Base-by-base conservation (phyloP, 2,329 filamentous ascomycete species). In the Sporothrix euskadiensis region DNA sequence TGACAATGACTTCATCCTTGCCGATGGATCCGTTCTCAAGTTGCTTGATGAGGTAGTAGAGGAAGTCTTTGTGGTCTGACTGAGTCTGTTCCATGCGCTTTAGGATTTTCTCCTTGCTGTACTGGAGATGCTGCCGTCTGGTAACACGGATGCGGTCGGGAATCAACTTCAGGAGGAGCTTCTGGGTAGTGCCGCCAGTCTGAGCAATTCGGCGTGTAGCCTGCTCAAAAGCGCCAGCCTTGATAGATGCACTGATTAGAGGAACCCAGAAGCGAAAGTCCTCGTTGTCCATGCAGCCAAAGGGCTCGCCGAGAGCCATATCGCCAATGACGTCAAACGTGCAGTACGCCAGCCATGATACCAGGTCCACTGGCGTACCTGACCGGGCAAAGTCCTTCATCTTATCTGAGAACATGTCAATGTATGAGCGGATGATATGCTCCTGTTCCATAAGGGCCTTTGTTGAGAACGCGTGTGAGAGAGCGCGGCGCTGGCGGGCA, bases 391-490 rank as follows among this genome's bases (percentile, higher is more conserved):
- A 71, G 69, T 77, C 75, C 12, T 72, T 54, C 66, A 79, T 73
- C 26, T 75, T 74, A 49, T 66, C n/a, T 16, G 77, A 63, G 41
- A 79, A 69, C 26, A 77, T 72, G 30, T 74, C 57, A 16, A 78
- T 72, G 41, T 76, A 76, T 5, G 66, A 59, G 2, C 59, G 32
- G 12, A 80, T 75, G 59, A 78, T 72, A 54, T 76, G 75, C 68
- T 79, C 78, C 44, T 80, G 77, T 6, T 76, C 76, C 32, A 74
- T 75, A 65, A 80, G 69, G 1, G 77, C 76, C 57, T 76, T 71
- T 9, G 79, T 79, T 4, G 79, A 80, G 72, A 80, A 80, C 41
- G 77, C 77, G 22, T 76, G 76, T 8, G 76, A 65, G 1, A 80
- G 71, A 14, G 77, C 72, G 52, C 75, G 76, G 26, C 79, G 78